These are phyloP conservation scores for Neofusicoccum parvum DNA, from an alignment of 2,329 filamentous ascomycete species.

Conservation along the genomic window DNA sequence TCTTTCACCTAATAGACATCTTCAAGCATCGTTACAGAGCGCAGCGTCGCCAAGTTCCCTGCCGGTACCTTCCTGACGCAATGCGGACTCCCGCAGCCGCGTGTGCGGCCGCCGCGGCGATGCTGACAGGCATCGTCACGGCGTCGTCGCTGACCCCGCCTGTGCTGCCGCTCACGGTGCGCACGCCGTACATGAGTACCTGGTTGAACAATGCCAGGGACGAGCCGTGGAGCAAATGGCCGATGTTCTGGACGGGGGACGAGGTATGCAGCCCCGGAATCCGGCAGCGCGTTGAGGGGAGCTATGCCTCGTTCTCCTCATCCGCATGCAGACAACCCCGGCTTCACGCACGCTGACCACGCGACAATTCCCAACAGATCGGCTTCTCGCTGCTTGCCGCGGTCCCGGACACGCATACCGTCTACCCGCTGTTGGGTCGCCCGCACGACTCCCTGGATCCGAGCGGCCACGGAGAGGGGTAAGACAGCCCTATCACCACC, in stretches of 20 bases:
- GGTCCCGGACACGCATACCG: slow-evolving; percentile 59
- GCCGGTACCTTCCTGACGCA: slow-evolving; percentile 22
- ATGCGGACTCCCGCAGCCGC: slow-evolving; percentile 33
- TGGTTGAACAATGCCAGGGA: slow-evolving; percentile 68
- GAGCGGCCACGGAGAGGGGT: slow-evolving; percentile 41
- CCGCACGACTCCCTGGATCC: slow-evolving; percentile 63
- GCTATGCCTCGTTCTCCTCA: not conserved
- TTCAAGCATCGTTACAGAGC: not conserved
- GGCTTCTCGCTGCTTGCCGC: slow-evolving; percentile 66
- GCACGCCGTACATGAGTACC: slow-evolving; percentile 55
- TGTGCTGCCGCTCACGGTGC: slow-evolving; percentile 53
- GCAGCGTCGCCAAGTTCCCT: not conserved
- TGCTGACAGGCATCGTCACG: slow-evolving; percentile 46
- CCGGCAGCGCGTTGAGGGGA: slow-evolving; percentile 1
- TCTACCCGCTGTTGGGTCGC: slow-evolving; percentile 67
- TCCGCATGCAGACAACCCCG: slow-evolving; percentile 12
- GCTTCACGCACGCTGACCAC: slow-evolving; percentile 14
- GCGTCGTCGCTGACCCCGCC: slow-evolving; percentile 59
- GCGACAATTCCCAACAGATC: slow-evolving; percentile 42
- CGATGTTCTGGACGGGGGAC: slow-evolving; percentile 79
- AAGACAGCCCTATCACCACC: slow-evolving; percentile 23
- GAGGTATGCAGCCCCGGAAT: slow-evolving; percentile 46
- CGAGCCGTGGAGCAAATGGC: slow-evolving; percentile 80
- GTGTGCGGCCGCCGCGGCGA: slow-evolving; percentile 29
- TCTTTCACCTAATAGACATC: not conserved